Percentiles rank a stretch among this genome's conserved stretches.
Conservation (phyloP, 306 rosid genomes). For the Acacia crassicarpa region DNA sequence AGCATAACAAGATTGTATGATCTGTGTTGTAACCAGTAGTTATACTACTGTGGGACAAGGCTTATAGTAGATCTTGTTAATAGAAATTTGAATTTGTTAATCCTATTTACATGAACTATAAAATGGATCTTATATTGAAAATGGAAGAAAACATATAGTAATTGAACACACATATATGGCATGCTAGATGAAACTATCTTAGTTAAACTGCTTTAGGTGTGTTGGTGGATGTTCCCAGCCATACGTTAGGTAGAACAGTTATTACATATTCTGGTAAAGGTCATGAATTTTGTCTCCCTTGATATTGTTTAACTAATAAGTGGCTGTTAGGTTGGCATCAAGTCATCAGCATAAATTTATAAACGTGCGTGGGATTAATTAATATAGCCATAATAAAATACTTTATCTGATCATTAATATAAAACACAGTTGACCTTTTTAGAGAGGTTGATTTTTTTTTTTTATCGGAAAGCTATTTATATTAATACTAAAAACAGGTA, state of each 20-base stretch:
- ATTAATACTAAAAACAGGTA: no score
- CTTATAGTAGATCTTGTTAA: not conserved
- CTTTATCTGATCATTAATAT: no score
- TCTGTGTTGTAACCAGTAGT: no score
- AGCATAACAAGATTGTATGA: not conserved
- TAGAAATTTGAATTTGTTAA: not conserved
- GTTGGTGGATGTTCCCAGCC: slow-evolving; percentile 28
- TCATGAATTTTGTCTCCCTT: slow-evolving; percentile 7
- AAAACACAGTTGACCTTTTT: no score
- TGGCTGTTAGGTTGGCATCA: slow-evolving; percentile 26
- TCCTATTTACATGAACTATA: no score
- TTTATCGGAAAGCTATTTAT: no score
- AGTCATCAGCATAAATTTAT: slow-evolving; percentile 16
- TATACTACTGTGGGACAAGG: not conserved
- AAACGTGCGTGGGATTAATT: not conserved
- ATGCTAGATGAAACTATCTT: slow-evolving; percentile 12
- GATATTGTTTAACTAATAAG: not conserved
- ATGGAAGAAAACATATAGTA: not conserved
- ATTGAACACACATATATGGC: slow-evolving; percentile 25
- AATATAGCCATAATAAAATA: not conserved
- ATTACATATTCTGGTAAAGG: not conserved
- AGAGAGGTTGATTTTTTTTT: no score
- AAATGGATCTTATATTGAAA: no score
- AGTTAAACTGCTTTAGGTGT: slow-evolving; percentile 22
- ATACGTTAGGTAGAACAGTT: slow-evolving; percentile 44